These are phyloP conservation scores for Wallacemonas rigidus DNA, from an alignment of 208 protist genomes.

Conservation along the genomic window DNA sequence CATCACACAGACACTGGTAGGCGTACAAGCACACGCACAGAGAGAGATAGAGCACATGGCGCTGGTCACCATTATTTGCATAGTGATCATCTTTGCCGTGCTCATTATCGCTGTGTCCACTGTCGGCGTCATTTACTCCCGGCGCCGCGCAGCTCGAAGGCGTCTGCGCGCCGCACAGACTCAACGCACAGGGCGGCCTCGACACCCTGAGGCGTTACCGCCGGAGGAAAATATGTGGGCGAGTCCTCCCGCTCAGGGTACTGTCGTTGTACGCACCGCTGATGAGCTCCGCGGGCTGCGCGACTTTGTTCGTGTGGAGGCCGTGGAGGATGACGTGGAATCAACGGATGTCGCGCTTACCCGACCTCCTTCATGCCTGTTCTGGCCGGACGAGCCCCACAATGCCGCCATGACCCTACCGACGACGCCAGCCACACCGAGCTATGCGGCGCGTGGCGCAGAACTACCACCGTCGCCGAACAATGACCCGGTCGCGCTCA, in stretches of 20 bases:
- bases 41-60: neutral
- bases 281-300: conserved; percentile 22
- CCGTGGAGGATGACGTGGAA: conserved; percentile 9
- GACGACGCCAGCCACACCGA: neutral
- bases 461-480: neutral
- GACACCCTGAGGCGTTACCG: conserved; percentile 17
- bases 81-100: conserved; percentile 10
- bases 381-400: neutral
- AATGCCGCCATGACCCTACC: neutral
- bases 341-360: neutral
- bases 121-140: conserved; percentile 11
- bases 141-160: neutral
- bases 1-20: neutral
- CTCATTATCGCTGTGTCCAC: neutral
- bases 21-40: neutral
- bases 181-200: conserved; percentile 8
- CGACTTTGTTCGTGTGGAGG: conserved; percentile 15
- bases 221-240: conserved; percentile 18
- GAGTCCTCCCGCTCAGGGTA: conserved; percentile 15
- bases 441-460: neutral
- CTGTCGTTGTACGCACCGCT: conserved; percentile 22
- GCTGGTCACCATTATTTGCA: neutral
- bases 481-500: neutral
- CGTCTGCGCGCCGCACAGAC: neutral
- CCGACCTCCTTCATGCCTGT: neutral